Evolutionary conservation across 352 stramenopile species (phyloP), one percentile per base, ranked within the genome.

Genomic region (Phytopythium ostracodes): DNA sequence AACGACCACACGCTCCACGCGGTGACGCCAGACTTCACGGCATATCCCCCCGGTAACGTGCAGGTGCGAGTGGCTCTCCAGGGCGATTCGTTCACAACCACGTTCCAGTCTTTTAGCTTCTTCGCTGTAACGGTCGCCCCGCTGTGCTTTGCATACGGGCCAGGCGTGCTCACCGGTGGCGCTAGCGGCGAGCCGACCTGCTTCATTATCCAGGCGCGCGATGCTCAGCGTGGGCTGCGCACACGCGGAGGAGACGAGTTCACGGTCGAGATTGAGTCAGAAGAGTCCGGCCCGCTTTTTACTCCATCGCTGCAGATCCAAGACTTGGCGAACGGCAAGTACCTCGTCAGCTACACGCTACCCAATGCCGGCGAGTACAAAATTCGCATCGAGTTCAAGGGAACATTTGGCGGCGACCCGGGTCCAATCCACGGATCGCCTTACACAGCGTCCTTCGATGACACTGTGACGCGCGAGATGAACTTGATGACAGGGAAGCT

Each of bases 221-320:
- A 98, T 70, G 81, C 73, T 22, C 61, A 79, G 18, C 79, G 86
- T 22, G 79, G 80, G 10, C 60, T 97, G 43, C 90, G 96, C 29
- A 87, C 86, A 2, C 95, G 89, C 51, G 96, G 96, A 52, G 97
- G 97, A 42, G 96, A 99, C 63, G 88, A 96, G 54, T 99, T 98
- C 67, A 60, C 54, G 5, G 74, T 98, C 2, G 78, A 87, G 46
- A 68, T 96, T 12, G 67, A 72, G 4, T 64, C 72, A 2, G 79
- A 86, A 27, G 77, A 84, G 1, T 71, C 65, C 1, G 72, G 72
- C 0, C 77, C 75, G n/a, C 64, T 92, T 1, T 87, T 77, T 17
- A 49, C 89, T 10, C 77, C 84, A 1, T 84, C 71, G 17, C 59
- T 90, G 11, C 63, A 84, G 31, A 74, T 94, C 20, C 77, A 92